These are phyloP conservation scores for Cryptosporidium ryanae DNA, from an alignment of 169 alveolate species.

Conservation along the genomic window DNA sequence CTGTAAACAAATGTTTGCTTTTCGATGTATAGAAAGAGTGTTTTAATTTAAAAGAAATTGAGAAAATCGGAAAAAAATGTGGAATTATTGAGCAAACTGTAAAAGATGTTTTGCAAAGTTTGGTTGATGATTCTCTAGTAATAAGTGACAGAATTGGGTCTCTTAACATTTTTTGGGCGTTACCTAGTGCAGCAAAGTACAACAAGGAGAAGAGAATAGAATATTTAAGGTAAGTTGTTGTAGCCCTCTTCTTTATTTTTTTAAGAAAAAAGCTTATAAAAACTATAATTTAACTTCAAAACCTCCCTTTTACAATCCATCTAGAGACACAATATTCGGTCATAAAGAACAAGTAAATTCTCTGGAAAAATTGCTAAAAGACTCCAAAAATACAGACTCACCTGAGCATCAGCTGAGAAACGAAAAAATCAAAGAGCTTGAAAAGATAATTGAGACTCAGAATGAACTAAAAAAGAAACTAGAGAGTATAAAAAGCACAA, in stretches of 20 bases:
- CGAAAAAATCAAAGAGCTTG: slow-evolving; percentile 31
- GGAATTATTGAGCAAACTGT: slow-evolving; percentile 82
- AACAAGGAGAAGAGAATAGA: slow-evolving; percentile 67
- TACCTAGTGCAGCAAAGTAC: slow-evolving; percentile 80
- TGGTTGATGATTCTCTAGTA: slow-evolving; percentile 86
- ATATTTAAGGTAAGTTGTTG: slow-evolving; percentile 22
- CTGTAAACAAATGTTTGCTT: not conserved
- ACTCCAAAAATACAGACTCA: slow-evolving; percentile 39
- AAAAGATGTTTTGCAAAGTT: slow-evolving; percentile 85
- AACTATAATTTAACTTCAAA: slow-evolving; percentile 1
- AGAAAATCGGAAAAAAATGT: slow-evolving; percentile 81
- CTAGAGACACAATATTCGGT: slow-evolving; percentile 52
- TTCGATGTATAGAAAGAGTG: slow-evolving; percentile 79
- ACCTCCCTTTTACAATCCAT: not conserved
- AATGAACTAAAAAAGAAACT: slow-evolving; percentile 11
- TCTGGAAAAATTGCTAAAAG: slow-evolving; percentile 43
- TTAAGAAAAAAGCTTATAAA: too few relatives aligned
- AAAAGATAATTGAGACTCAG: slow-evolving; percentile 11
- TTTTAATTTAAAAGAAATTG: slow-evolving; percentile 84
- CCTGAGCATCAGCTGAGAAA: slow-evolving; percentile 39
- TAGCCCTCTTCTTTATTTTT: not conserved
- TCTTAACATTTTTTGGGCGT: slow-evolving; percentile 87
- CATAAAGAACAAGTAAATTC: slow-evolving; percentile 40
- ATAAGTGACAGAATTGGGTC: slow-evolving; percentile 89
- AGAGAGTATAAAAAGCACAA: slow-evolving; percentile 16